A percentile compares a stretch with the other conserved stretches of the same genome.
Evolutionary conservation across 441 rosid genomes (phyloP).

Genomic region (Eugenia klotzschiana): DNA sequence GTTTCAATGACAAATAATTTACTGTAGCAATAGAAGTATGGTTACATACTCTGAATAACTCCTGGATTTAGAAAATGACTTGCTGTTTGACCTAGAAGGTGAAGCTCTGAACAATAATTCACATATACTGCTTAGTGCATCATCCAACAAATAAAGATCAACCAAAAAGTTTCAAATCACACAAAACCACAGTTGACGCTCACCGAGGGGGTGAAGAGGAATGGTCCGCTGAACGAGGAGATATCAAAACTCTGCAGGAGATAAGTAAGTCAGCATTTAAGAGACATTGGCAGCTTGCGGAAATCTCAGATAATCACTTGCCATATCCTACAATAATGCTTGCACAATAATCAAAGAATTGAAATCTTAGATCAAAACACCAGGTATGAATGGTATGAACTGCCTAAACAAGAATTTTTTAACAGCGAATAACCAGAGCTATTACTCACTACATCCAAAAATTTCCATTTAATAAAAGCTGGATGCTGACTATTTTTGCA

Average conservation of each 20-base stretch:
- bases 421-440: no score
- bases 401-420: no score
- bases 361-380: no score
- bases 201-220: conserved; percentile 27
- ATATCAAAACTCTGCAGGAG: conserved; percentile 26
- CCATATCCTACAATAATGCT: not conserved
- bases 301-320: not conserved
- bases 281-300: not conserved
- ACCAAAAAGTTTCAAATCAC: not conserved
- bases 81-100: conserved; percentile 42
- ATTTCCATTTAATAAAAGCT: not conserved
- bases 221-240: conserved; percentile 15
- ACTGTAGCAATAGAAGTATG: not conserved
- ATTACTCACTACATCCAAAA: no score
- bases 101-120: conserved; percentile 29
- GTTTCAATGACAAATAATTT: not conserved
- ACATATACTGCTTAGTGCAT: not conserved
- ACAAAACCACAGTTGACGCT: conserved; percentile 2
- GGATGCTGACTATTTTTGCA: not conserved
- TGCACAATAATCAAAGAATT: not conserved
- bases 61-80: conserved; percentile 43
- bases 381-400: no score
- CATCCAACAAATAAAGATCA: not conserved
- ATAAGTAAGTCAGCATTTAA: not conserved
- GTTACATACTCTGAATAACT: conserved; percentile 44